These are phyloP conservation scores for Inonotus obliquus DNA, from an alignment of 1,284 basidiomycete species.

Conservation along the genomic window DNA sequence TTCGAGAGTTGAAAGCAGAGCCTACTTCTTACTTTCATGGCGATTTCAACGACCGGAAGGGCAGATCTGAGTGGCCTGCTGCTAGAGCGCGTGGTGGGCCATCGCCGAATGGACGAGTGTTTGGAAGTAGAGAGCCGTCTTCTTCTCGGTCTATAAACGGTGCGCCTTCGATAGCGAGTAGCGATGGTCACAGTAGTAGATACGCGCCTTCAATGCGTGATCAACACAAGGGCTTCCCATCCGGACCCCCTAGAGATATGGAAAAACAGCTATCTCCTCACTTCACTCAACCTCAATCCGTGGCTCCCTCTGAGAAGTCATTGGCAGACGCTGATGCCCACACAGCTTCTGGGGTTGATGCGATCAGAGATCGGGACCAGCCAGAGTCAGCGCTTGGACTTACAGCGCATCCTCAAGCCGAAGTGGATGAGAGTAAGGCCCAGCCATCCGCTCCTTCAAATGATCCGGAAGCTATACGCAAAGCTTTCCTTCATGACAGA, in stretches of 20 bases:
- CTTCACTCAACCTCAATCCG: slow-evolving; percentile 21
- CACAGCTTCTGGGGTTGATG: not conserved
- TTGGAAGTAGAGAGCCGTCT: slow-evolving; percentile 2
- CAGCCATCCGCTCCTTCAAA: slow-evolving; percentile 35
- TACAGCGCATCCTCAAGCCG: slow-evolving; percentile 24
- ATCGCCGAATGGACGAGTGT: not conserved
- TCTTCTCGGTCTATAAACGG: slow-evolving; percentile 6
- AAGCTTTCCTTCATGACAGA: slow-evolving; percentile 84
- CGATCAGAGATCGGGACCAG: slow-evolving; percentile 9
- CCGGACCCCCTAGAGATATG: slow-evolving; percentile 22
- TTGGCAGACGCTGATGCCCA: not conserved
- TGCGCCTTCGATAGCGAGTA: slow-evolving; percentile 6
- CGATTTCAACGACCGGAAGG: not conserved
- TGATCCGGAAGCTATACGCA: slow-evolving; percentile 72
- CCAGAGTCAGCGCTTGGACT: not conserved
- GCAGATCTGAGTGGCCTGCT: not conserved
- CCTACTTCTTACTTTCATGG: not conserved
- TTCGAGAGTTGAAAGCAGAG: not conserved
- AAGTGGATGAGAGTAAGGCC: slow-evolving; percentile 26
- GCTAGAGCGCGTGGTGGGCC: not conserved
- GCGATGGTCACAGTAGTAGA: slow-evolving; percentile 9
- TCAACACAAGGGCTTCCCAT: slow-evolving; percentile 28
- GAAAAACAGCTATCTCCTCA: slow-evolving; percentile 39
- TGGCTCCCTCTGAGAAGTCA: not conserved
- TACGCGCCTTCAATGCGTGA: not conserved